Conservation (phyloP, 139 green algal species). For the Picochlorum sp. region DNA sequence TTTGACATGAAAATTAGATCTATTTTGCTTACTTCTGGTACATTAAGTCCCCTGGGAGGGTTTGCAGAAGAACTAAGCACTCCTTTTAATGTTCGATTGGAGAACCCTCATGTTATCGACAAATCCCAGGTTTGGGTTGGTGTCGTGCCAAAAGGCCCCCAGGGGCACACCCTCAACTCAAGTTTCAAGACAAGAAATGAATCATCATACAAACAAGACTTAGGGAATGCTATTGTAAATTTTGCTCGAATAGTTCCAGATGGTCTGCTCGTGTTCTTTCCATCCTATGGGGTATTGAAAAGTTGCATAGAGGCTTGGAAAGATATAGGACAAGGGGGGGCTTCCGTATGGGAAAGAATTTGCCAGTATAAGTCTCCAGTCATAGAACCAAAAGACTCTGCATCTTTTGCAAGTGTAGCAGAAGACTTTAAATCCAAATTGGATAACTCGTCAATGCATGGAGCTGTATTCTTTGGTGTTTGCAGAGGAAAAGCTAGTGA, state of each 20-base stretch:
- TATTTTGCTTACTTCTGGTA: slow-evolving; percentile 87
- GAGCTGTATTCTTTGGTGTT: slow-evolving; percentile 88
- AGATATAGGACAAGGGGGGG: slow-evolving; percentile 2
- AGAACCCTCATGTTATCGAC: slow-evolving; percentile 91
- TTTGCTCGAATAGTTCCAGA: slow-evolving; percentile 74
- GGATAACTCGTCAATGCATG: slow-evolving; percentile 37
- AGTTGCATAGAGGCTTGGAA: slow-evolving; percentile 73
- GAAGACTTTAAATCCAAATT: slow-evolving; percentile 65
- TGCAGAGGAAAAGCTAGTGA: slow-evolving; percentile 85
- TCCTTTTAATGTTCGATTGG: slow-evolving; percentile 73
- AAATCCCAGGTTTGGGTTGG: slow-evolving; percentile 75
- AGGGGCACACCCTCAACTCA: slow-evolving; percentile 67
- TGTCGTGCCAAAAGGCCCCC: slow-evolving; percentile 67
- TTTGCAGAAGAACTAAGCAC: slow-evolving; percentile 84
- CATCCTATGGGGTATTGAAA: slow-evolving; percentile 67
- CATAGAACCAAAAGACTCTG: slow-evolving; percentile 65
- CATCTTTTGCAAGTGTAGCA: slow-evolving; percentile 38
- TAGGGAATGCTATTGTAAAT: slow-evolving; percentile 72
- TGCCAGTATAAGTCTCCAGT: slow-evolving; percentile 66
- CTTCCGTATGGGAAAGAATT: slow-evolving; percentile 82
- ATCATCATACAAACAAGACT: slow-evolving; percentile 49
- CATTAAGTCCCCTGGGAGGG: slow-evolving; percentile 72
- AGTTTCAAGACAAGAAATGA: slow-evolving; percentile 61
- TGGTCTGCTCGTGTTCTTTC: slow-evolving; percentile 96
- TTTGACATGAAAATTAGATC: slow-evolving; percentile 34